These are phyloP conservation scores for Triticum urartu DNA, from an alignment of 176 grass and related monocot genomes.

Conservation along the genomic window DNA sequence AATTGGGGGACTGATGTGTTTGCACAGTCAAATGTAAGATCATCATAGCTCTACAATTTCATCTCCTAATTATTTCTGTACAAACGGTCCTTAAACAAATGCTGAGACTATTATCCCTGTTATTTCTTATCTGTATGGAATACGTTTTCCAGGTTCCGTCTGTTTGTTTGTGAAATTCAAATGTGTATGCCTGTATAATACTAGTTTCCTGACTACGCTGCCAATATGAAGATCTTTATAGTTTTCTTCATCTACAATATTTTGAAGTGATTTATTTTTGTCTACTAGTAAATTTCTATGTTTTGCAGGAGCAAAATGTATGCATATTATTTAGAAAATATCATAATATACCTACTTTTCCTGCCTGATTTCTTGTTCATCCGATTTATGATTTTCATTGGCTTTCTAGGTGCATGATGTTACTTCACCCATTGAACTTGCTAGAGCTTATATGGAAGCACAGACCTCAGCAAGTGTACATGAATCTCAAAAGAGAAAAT, in stretches of 20 bases:
- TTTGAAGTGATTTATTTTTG: not conserved
- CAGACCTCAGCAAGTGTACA: slow-evolving; percentile 38
- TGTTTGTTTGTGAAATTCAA: slow-evolving; percentile 22
- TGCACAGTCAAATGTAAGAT: slow-evolving; percentile 47
- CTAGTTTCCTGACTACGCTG: slow-evolving; percentile 1
- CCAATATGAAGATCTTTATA: not conserved
- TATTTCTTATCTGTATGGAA: slow-evolving; percentile 16
- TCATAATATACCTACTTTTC: not conserved
- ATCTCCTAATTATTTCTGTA: slow-evolving; percentile 11
- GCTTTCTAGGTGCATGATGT: slow-evolving; percentile 44
- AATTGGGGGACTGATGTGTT: slow-evolving; percentile 9
- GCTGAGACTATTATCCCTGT: not conserved
- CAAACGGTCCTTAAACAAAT: slow-evolving; percentile 2
- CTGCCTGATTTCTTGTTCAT: slow-evolving; percentile 13
- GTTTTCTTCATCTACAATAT: not conserved
- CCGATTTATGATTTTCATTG: slow-evolving; percentile 30
- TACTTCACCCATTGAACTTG: slow-evolving; percentile 71
- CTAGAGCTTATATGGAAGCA: slow-evolving; percentile 67
- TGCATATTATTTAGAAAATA: slow-evolving; percentile 5
- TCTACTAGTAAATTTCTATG: not conserved
- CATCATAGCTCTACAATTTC: slow-evolving; percentile 1
- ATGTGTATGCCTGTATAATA: not conserved
- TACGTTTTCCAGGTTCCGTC: not conserved
- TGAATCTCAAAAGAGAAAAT: slow-evolving; percentile 38
- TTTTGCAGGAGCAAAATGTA: not conserved